Conservation (phyloP, 1,139 yeast species). For the Hemisphaericaspora xylofermentans region DNA sequence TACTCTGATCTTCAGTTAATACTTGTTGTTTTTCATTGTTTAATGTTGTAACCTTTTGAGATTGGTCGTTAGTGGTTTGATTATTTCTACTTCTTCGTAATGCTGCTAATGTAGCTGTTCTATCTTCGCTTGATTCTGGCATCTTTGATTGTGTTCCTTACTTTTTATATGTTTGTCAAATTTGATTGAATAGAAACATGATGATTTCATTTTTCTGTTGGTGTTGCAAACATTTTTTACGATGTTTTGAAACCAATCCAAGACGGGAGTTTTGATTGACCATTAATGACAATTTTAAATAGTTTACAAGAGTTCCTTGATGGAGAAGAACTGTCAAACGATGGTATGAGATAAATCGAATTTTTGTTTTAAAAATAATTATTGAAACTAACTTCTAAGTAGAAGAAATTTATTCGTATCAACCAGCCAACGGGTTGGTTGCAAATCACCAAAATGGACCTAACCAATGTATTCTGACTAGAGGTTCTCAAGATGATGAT, state of each 20-base stretch:
- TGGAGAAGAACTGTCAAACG: slow-evolving; percentile 7
- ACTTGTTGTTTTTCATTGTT: neutral
- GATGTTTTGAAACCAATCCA: neutral
- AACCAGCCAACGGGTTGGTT: neutral
- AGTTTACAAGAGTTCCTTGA: slow-evolving; percentile 12
- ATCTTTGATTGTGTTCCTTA: slow-evolving; percentile 3
- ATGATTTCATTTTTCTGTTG: slow-evolving; percentile 2
- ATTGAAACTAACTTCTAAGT: neutral
- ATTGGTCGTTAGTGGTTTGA: slow-evolving; percentile 1
- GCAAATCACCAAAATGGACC: neutral
- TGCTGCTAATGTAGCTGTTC: slow-evolving; percentile 26
- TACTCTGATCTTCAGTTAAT: neutral
- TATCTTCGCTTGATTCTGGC: slow-evolving; percentile 13
- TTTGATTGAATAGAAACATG: too few species aligned
- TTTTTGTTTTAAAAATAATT: neutral
- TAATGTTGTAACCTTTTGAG: neutral
- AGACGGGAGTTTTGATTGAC: neutral
- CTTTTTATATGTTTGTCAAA: too few species aligned
- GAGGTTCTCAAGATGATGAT: neutral
- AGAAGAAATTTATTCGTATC: neutral
- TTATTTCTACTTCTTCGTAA: slow-evolving; percentile 19
- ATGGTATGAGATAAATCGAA: slow-evolving; percentile 11
- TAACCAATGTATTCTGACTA: neutral
- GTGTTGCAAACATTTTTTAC: slow-evolving; percentile 10
- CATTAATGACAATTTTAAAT: slow-evolving; percentile 13